Conservation (phyloP, 225 moss, liverwort and hornwort genomes). For the Polytrichum commune region DNA sequence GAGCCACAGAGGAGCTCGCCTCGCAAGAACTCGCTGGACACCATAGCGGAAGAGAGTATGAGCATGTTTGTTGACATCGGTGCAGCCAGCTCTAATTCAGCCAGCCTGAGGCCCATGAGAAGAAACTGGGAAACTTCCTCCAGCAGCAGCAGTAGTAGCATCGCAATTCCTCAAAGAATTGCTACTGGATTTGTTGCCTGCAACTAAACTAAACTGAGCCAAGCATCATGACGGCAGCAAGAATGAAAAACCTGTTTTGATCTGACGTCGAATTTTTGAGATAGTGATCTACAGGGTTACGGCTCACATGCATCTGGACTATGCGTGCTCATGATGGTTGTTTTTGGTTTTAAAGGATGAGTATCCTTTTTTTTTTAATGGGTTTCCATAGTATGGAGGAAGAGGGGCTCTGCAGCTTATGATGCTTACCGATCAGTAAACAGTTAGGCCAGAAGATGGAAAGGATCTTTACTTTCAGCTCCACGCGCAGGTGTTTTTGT, state of each 20-base stretch:
- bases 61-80: conserved; percentile 25
- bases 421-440: not conserved
- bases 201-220: conserved; percentile 7
- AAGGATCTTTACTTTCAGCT: not conserved
- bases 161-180: conserved; percentile 8
- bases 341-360: not conserved
- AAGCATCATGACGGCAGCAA: not conserved
- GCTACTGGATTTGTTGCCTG: conserved; percentile 28
- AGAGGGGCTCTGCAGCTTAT: not conserved
- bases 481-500: conserved; percentile 1
- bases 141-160: not conserved
- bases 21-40: conserved; percentile 23
- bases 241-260: conserved; percentile 14
- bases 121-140: conserved; percentile 15
- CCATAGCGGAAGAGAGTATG: conserved; percentile 26
- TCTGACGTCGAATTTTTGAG: conserved; percentile 37
- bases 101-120: conserved; percentile 19
- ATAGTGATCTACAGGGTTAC: conserved; percentile 22
- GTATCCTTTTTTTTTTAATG: conserved; percentile 11
- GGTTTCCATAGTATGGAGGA: not conserved
- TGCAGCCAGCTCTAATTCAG: conserved; percentile 6
- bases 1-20: conserved; percentile 22
- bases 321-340: conserved; percentile 2
- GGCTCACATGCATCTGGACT: not conserved
- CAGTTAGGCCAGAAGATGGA: not conserved